These are phyloP conservation scores for Poa pratensis DNA, from an alignment of 176 grass and related monocot genomes.

Conservation along the genomic window DNA sequence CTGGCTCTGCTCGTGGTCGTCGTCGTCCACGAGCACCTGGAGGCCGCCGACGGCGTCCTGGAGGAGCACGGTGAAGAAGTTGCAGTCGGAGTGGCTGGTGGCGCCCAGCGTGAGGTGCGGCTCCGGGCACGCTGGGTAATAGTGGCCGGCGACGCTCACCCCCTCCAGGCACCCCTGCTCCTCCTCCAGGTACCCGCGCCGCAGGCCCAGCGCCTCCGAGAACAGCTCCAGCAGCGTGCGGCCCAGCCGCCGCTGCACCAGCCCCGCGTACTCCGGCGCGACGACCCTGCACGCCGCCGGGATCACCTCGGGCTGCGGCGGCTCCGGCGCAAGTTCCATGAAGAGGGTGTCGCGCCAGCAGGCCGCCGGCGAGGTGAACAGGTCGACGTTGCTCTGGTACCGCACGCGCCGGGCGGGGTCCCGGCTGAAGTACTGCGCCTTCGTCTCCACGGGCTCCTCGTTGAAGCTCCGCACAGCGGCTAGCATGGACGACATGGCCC, in stretches of 20 bases:
- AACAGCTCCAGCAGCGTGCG: not conserved
- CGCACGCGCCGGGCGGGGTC: not conserved
- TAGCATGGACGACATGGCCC: not conserved
- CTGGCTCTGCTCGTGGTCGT: fast-evolving
- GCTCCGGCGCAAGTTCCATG: constrained; percentile 1
- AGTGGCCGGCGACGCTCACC: not conserved
- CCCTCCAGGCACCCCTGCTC: constrained; percentile 1
- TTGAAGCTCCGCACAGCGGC: not conserved
- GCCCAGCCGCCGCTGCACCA: not conserved
- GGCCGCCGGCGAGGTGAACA: constrained; percentile 2
- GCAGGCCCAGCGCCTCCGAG: constrained; percentile 13
- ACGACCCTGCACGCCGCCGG: not conserved
- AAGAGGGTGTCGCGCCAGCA: constrained; percentile 23
- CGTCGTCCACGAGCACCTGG: not conserved
- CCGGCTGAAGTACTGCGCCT: not conserved
- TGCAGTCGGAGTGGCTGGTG: not conserved
- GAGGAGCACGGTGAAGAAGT: constrained; percentile 3
- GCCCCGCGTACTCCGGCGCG: not conserved
- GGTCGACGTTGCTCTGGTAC: constrained; percentile 29
- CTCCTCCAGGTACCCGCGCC: not conserved
- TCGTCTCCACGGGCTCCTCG: constrained; percentile 21
- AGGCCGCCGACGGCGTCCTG: constrained; percentile 24
- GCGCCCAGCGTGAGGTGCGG: not conserved
- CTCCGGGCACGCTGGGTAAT: constrained; percentile 20
- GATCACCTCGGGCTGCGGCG: not conserved